Evolutionary conservation across 2,329 filamentous ascomycete species (phyloP), one percentile per base, ranked within the genome.

Genomic region (Fusarium newnesense): DNA sequence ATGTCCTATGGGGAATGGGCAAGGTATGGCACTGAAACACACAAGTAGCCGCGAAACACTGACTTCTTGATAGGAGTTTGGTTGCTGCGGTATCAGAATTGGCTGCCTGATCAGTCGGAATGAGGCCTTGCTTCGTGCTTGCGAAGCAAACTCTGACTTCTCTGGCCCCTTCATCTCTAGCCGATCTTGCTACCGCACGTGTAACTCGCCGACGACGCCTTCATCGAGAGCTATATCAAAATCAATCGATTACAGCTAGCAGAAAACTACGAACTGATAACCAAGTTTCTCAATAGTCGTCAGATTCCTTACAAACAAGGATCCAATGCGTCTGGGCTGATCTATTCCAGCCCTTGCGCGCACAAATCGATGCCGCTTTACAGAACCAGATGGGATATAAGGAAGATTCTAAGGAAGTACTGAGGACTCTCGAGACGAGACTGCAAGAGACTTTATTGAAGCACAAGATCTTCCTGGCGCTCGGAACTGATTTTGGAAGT

Each of bases 1-100:
- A 62, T 19, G 21, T 19, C 5, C 26, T 52, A 7, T 64, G 44
- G 44, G 57, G 44, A 13, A 50, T 64, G 37, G 60, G 61, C 44
- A 64, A 64, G 30, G 56, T 43, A 15, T 8, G 15, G 1, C 11
- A 2, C 19, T 5, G 4, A 12, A 7, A 24, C 4, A 2, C 1
- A 6, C 12, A 8, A 4, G 3, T 10, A 16, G 16, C 1, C 2
- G 8, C 18, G 2, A 1, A 7, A 26, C 7, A 18, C 43, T 64
- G 21, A 64, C 37, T 2, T 4, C 4, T 0, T 6, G 2, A 3
- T 13, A 64, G 57, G 57, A 64, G 1, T 64, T 64, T 39, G 37
- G 57, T 7, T 44, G 44, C 1, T 43, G 46, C 4, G 58, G 57
- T 1, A 26, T 64, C 4, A 18, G 58, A 0, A 43, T 63, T 0